These are phyloP conservation scores for Alternaria brassicae DNA, from an alignment of 2,329 filamentous ascomycete species.

Conservation along the genomic window DNA sequence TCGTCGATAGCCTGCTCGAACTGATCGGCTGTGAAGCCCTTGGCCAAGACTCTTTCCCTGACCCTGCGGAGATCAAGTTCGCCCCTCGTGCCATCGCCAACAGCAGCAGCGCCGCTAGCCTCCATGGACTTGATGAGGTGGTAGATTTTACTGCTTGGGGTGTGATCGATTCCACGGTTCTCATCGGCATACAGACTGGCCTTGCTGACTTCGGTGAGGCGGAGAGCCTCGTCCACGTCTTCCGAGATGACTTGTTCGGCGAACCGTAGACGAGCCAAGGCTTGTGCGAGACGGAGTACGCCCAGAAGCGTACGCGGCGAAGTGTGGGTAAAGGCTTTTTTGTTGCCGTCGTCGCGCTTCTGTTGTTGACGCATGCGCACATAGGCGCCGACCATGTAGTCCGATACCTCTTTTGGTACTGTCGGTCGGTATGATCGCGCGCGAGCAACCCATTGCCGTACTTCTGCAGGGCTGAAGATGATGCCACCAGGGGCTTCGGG, in stretches of 20 bases:
- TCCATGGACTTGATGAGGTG: slow-evolving; percentile 89
- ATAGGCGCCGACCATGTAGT: slow-evolving; percentile 97
- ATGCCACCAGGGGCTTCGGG: slow-evolving; percentile 72
- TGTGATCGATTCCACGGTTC: slow-evolving; percentile 67
- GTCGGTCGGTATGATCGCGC: slow-evolving; percentile 87
- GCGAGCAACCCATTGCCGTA: slow-evolving; percentile 93
- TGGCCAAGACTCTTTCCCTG: slow-evolving; percentile 88
- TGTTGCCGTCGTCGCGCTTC: slow-evolving; percentile 86
- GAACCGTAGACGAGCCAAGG: slow-evolving; percentile 90
- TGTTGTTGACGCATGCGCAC: slow-evolving; percentile 93
- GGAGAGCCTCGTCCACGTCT: slow-evolving; percentile 93
- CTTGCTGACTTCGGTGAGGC: slow-evolving; percentile 92
- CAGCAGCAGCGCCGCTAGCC: slow-evolving; percentile 80
- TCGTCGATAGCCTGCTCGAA: slow-evolving; percentile 86
- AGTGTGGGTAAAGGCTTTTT: slow-evolving; percentile 92
- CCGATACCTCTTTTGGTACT: slow-evolving; percentile 83
- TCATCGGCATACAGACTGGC: slow-evolving; percentile 82
- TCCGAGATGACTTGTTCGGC: slow-evolving; percentile 83
- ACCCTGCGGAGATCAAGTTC: slow-evolving; percentile 90
- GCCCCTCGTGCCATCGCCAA: slow-evolving; percentile 73
- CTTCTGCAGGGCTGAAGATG: slow-evolving; percentile 91
- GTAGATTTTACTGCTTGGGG: slow-evolving; percentile 89
- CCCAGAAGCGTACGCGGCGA: slow-evolving; percentile 93
- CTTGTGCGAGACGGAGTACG: slow-evolving; percentile 90
- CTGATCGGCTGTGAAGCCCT: slow-evolving; percentile 96